These are phyloP conservation scores for Xylariaceae sp. DNA, from an alignment of 2,329 filamentous ascomycete genomes.

Conservation along the genomic window DNA sequence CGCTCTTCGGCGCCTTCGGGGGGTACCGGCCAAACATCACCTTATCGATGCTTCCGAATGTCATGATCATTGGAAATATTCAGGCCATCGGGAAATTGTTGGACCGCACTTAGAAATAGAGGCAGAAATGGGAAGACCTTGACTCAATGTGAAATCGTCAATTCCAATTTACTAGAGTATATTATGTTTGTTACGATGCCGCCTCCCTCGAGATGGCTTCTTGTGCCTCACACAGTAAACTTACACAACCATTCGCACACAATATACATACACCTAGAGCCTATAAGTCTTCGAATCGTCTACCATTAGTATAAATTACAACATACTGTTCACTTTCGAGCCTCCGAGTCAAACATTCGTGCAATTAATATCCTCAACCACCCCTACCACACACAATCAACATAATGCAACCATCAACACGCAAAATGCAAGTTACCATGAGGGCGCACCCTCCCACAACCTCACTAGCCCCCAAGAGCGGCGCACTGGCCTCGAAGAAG, in stretches of 20 bases:
- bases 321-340: neutral
- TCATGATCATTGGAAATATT: conserved; percentile 21
- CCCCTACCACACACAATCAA: conserved; percentile 5
- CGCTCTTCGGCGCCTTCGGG: conserved; percentile 10
- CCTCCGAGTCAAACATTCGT: neutral
- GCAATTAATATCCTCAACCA: neutral
- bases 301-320: neutral
- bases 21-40: conserved; percentile 24
- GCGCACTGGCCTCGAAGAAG: conserved; percentile 31
- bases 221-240: conserved; percentile 12
- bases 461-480: conserved; percentile 26
- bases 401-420: conserved; percentile 28
- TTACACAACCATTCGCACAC: conserved; percentile 7
- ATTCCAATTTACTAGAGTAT: conserved; percentile 11
- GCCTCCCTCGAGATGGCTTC: conserved; percentile 16
- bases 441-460: conserved; percentile 21
- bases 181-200: conserved; percentile 17
- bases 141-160: neutral
- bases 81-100: conserved; percentile 10
- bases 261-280: neutral
- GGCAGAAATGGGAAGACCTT: neutral
- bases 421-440: conserved; percentile 34
- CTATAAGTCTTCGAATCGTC: neutral
- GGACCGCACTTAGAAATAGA: neutral
- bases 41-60: conserved; percentile 15